Conservation (phyloP, 768 basidiomycete genomes). For the Leccinum olivaceopallidum region DNA sequence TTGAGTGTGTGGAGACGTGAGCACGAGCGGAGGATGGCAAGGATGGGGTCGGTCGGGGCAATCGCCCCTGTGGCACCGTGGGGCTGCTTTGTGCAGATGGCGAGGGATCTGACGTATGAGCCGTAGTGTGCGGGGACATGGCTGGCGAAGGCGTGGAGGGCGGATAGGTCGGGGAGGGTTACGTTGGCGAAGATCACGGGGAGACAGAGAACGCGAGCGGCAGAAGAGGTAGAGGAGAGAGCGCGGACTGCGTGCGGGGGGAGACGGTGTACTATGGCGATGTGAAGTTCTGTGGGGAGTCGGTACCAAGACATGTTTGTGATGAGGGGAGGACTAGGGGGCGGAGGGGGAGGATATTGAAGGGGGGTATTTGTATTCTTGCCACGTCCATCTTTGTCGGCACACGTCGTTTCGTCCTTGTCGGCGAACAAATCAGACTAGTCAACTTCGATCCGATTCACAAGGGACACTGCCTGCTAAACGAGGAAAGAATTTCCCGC, state of each 20-base stretch:
- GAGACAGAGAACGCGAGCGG: constrained; percentile 55
- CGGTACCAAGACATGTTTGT: constrained; percentile 44
- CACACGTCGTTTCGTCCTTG: constrained; percentile 10
- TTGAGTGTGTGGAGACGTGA: constrained; percentile 40
- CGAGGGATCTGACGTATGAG: constrained; percentile 52
- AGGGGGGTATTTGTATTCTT: constrained; percentile 6
- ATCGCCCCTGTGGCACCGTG: constrained; percentile 35
- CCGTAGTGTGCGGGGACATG: constrained; percentile 57
- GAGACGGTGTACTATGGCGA: constrained; percentile 54
- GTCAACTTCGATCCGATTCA: constrained; percentile 21
- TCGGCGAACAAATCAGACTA: constrained; percentile 15
- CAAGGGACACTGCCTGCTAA: constrained; percentile 13
- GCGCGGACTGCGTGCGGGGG: constrained; percentile 43
- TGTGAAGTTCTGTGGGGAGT: constrained; percentile 69
- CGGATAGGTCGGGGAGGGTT: constrained; percentile 45
- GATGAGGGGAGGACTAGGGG: neutral
- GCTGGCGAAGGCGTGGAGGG: constrained; percentile 51
- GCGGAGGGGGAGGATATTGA: neutral
- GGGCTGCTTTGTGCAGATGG: constrained; percentile 37
- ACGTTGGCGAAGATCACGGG: constrained; percentile 62
- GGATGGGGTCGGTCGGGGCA: constrained; percentile 47
- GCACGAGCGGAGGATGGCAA: constrained; percentile 50
- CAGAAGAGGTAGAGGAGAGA: constrained; percentile 49
- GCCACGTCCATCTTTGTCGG: constrained; percentile 25
- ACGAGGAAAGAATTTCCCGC: neutral